A percentile compares a stretch with the other conserved stretches of the same genome.
Evolutionary conservation across 2,329 filamentous ascomycete species (phyloP).

Genomic region (Stylonectria norvegica): DNA sequence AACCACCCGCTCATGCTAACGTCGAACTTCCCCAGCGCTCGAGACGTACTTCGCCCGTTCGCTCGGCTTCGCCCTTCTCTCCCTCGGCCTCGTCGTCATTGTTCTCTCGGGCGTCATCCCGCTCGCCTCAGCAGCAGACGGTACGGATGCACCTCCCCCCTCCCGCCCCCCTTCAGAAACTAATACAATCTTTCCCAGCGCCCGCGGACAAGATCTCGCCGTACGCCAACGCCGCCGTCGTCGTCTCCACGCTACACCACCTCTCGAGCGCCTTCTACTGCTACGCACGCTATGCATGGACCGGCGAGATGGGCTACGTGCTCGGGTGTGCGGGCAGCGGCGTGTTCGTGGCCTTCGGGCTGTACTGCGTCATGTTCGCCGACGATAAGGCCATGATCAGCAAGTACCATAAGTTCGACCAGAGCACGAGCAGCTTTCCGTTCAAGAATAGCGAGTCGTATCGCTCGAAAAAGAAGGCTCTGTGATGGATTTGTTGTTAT

Average conservation of each 20-base stretch:
- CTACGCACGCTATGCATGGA: conserved; percentile 63
- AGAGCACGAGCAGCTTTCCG: conserved; percentile 39
- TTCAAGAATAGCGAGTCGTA: conserved; percentile 38
- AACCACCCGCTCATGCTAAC: not conserved
- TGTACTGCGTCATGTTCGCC: conserved; percentile 36
- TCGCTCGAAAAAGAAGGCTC: conserved; percentile 36
- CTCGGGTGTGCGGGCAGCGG: conserved; percentile 58
- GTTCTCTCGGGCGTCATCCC: conserved; percentile 70
- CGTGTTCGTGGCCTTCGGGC: conserved; percentile 54
- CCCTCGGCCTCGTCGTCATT: conserved; percentile 61
- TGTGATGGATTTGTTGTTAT: conserved; percentile 15
- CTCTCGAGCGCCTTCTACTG: conserved; percentile 59
- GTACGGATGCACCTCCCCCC: conserved; percentile 28
- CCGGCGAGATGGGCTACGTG: conserved; percentile 55
- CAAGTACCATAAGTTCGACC: conserved; percentile 36
- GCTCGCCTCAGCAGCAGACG: conserved; percentile 48
- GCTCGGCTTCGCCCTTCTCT: conserved; percentile 64
- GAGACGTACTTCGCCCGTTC: conserved; percentile 72
- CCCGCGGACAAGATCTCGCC: conserved; percentile 49
- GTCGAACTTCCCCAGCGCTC: conserved; percentile 36
- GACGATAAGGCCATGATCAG: conserved; percentile 37
- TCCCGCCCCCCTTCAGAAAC: not conserved
- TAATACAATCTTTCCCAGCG: conserved; percentile 3
- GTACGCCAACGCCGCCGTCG: conserved; percentile 62
- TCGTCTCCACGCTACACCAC: conserved; percentile 67